These are phyloP conservation scores for Saccharomyces hybrid DNA, from an alignment of 1,139 yeast genomes.

Conservation along the genomic window DNA sequence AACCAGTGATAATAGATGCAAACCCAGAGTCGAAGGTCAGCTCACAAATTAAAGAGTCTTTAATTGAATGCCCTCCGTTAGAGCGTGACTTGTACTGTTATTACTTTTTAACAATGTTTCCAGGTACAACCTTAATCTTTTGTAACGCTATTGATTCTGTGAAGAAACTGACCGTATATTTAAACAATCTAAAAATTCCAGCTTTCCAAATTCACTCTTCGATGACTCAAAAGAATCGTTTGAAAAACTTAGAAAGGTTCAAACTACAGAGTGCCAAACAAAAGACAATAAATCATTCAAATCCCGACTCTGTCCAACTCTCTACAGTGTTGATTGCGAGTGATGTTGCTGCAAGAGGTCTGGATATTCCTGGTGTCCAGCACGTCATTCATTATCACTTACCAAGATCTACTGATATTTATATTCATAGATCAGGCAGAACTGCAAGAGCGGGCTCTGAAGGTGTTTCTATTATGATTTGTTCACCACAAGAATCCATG, in stretches of 20 bases:
- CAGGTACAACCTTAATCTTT: slow-evolving; percentile 85
- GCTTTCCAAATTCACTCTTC: slow-evolving; percentile 85
- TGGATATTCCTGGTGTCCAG: slow-evolving; percentile 84
- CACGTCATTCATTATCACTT: slow-evolving; percentile 95
- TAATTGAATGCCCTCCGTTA: slow-evolving; percentile 83
- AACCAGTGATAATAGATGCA: slow-evolving; percentile 68
- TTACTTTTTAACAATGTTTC: slow-evolving; percentile 78
- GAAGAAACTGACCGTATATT: slow-evolving; percentile 70
- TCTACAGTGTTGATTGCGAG: slow-evolving; percentile 82
- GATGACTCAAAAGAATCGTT: slow-evolving; percentile 90
- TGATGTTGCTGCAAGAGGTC: slow-evolving; percentile 97
- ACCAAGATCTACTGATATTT: slow-evolving; percentile 91
- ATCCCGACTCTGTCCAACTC: neutral
- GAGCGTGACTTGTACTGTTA: slow-evolving; percentile 89
- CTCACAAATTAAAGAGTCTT: slow-evolving; percentile 68
- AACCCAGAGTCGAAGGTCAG: slow-evolving; percentile 83
- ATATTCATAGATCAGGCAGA: slow-evolving; percentile 95
- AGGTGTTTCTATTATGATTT: slow-evolving; percentile 88
- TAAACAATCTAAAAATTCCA: slow-evolving; percentile 62
- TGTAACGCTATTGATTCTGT: slow-evolving; percentile 94
- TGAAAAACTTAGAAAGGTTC: slow-evolving; percentile 74
- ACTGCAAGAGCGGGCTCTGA: slow-evolving; percentile 93
- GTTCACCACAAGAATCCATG: slow-evolving; percentile 89
- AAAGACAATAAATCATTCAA: neutral
- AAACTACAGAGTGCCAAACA: slow-evolving; percentile 43